Base-by-base conservation (phyloP, 768 basidiomycete species). In the Asterophora parasitica region DNA sequence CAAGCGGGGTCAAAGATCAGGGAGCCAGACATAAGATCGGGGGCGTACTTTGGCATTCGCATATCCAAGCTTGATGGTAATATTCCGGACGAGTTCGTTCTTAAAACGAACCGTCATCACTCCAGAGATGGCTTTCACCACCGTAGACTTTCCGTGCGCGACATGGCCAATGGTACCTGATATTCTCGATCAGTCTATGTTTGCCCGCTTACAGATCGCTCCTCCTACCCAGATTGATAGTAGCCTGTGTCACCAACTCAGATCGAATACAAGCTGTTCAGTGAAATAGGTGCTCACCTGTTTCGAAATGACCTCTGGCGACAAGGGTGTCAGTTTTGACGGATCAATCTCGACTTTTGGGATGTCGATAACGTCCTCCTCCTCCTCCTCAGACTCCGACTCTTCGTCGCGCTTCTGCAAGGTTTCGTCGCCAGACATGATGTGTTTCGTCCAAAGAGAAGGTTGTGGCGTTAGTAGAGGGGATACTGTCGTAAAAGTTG, bases 101-200 rank as follows among this genome's bases (percentile, higher is more conserved):
- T 99, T 99, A 71, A 99, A 98, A 58, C 95, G 81, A 39, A 98
- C 96, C 13, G 96, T 98, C 82, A 89, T 88, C 13, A 97, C 95
- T 6, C 96, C 94, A 8, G 95, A 97, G 64, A 99, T 98, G 26
- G 96, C 96, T 72, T 97, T 94, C 49, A 98, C 95, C 47, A 97
- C 93, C 6, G 90, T 94, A 46, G 89, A 92, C 73, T 93, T 93
- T 59, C 90, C 92, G 75, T 93, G 92, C 15, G 95, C 95, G 77
- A 99, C 95, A 79, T 98, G 95, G 45, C 94, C 95, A 62, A 99
- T 99, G 17, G 94, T 99, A 56, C 92, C 94, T 92, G 58, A 10
- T 47, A 26, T 27, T 35, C 13, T 34, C 19, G 38, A 45, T 61
- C 47, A 58, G 52, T 36, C 46, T 31, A 9, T n/a, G 37, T 15